Evolutionary conservation across 768 basidiomycete species (phyloP), one percentile per base, ranked within the genome.

Genomic region (Mycena polygramma): DNA sequence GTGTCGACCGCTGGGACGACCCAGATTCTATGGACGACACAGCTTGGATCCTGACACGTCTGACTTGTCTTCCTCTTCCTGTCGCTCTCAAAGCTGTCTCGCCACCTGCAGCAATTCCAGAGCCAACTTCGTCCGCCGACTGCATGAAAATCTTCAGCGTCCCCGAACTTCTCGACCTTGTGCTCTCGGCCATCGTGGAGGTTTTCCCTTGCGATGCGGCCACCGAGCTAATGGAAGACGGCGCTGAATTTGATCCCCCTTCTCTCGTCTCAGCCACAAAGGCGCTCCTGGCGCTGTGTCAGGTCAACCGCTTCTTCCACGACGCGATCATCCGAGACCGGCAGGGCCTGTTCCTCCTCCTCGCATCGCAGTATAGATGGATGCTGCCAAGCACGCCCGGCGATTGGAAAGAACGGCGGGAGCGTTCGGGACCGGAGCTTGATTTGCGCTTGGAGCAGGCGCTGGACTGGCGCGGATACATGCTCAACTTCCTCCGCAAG

Each of bases 401-500:
- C 15, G 73, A 71, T 3, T 71, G 73, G 73, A 57, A 57, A 4
- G 65, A 58, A 20, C 68, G 69, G 73, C 43, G 43, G 4, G 37
- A 30, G 0, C 58, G 60, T 54, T 26, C 63, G 17, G 63, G 63
- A 13, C 53, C 66, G 20, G 57, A 43, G 30, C 64, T 65, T 49
- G 64, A 71, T 20, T 55, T 55, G 14, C 63, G 59, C 52, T 24
- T 51, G 53, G 67, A 69, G 9, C 58, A 65, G 45, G 30, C 43
- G 22, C 26, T 64, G 41, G 72, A 73, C 63, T 73, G 72, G 72
- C 68, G 63, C 46, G 43, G 9, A 7, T 71, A 71, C 39, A 51
- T 73, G 41, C 63, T 73, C 19, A 52, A 63, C 14, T 73, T 71
- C 52, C 36, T 73, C 37, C 72, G 69, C 53, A 70, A 62, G 69